Percentiles rank a stretch among this genome's conserved stretches.
Conservation (phyloP, 2,329 filamentous ascomycete genomes). For the Xylogone sp. region DNA sequence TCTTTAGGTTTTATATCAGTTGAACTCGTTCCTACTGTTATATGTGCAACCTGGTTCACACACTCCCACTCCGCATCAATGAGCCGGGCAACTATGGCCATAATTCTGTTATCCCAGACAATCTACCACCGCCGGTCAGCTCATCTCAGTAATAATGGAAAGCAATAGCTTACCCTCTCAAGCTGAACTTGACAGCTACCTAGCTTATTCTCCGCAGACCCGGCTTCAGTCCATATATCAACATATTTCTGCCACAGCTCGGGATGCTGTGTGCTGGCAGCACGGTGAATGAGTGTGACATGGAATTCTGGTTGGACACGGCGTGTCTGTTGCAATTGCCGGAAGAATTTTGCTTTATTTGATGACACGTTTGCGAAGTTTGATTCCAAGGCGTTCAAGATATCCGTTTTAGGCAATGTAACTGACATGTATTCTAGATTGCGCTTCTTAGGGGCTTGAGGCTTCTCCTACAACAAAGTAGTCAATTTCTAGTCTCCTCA, state of each 20-base stretch:
- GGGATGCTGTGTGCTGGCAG: slow-evolving; percentile 53
- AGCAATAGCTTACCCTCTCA: slow-evolving; percentile 45
- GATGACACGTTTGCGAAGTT: slow-evolving; percentile 57
- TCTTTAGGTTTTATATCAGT: slow-evolving; percentile 82
- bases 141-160: slow-evolving; percentile 16
- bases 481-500: not conserved
- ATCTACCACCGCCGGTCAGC: slow-evolving; percentile 40
- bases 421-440: slow-evolving; percentile 64
- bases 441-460: slow-evolving; percentile 42
- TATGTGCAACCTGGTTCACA: slow-evolving; percentile 75
- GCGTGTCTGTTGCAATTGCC: slow-evolving; percentile 65
- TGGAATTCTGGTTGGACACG: slow-evolving; percentile 87
- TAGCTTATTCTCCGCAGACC: slow-evolving; percentile 46
- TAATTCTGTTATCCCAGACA: slow-evolving; percentile 81
- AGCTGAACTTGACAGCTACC: slow-evolving; percentile 62
- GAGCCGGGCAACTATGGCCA: slow-evolving; percentile 85
- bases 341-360: slow-evolving; percentile 64
- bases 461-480: slow-evolving; percentile 21
- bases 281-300: slow-evolving; percentile 87
- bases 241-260: slow-evolving; percentile 74
- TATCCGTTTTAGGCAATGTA: slow-evolving; percentile 44
- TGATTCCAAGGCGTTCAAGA: slow-evolving; percentile 60
- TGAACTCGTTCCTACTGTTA: slow-evolving; percentile 82
- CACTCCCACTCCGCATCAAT: slow-evolving; percentile 62
- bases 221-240: slow-evolving; percentile 47